Base-by-base conservation (phyloP, 306 rosid species). In the Styphnolobium japonicum region DNA sequence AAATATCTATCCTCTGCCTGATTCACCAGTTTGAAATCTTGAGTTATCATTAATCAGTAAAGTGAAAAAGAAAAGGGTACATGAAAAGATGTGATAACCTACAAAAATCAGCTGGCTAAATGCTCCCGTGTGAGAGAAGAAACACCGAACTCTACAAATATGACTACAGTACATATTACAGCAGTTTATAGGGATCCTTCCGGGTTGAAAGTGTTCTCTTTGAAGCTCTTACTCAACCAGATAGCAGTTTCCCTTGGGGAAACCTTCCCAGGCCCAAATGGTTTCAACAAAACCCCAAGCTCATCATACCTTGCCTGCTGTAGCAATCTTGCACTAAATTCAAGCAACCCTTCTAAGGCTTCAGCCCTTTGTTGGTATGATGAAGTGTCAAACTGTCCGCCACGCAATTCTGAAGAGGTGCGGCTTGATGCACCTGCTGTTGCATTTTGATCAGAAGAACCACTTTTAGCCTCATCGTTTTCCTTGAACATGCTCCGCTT, bases 181-280 rank as follows among this genome's bases (percentile, higher is more conserved):
- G 81, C 73, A 49, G 76, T 76, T 87, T 62, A 85, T 21, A 31
- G 43, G 72, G 57, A 34, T 72, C 81, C 91, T 57, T 90, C 97
- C 45, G 70, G 90, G 84, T 85, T 91, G 72, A n/a, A 37, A 53
- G 90, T 81, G 70, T 89, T 96, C 78, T 88, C 89, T 83, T 96
- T 96, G 82, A 93, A 86, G 92, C 99, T 96, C 84, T 96, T 96
- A 37, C 96, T 85, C 89, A 96, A 88, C 99, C 99, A 96, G 71
- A 96, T 96, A 22, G 99, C 99, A 77, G 99, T 96, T 91, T 96
- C 99, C 75, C 99, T 89, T 1, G 99, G 96, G 66, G 98, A 93
- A 82, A 91, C 99, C 83, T 93, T 96, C 31, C 86, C 99, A 0
- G 97, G 98, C 6, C 99, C 99, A 73, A 96, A 96, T 39, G 99